Evolutionary conservation across 768 basidiomycete species (phyloP).

Genomic region (Candolleomyces eurysporus): DNA sequence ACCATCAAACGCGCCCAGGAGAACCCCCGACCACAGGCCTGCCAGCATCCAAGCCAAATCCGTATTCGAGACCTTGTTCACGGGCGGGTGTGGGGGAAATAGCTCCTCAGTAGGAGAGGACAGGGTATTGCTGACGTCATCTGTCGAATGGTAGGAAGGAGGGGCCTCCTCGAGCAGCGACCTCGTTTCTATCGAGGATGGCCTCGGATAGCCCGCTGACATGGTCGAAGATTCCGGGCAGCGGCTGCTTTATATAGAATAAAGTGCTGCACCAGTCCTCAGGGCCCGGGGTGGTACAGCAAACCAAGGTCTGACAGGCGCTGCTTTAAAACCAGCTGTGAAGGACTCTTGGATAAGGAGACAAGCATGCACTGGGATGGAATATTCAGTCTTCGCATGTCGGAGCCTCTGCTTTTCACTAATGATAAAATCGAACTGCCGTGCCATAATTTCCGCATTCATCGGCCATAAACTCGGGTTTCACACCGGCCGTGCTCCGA

Average conservation of each 20-base stretch:
- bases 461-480: conserved; percentile 35
- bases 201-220: conserved; percentile 39
- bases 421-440: conserved; percentile 20
- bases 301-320: neutral
- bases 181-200: conserved; percentile 49
- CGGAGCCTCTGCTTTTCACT: conserved; percentile 15
- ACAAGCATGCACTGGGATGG: conserved; percentile 32
- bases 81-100: conserved; percentile 24
- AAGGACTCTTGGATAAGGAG: conserved; percentile 20
- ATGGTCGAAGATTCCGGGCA: conserved; percentile 33
- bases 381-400: conserved; percentile 24
- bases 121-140: conserved; percentile 34
- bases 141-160: conserved; percentile 45
- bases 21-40: conserved; percentile 80
- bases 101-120: conserved; percentile 26
- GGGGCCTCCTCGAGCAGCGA: conserved; percentile 54
- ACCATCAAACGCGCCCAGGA: conserved; percentile 87
- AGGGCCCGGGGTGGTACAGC: conserved; percentile 2
- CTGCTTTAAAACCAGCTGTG: conserved; percentile 5
- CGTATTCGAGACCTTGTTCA: conserved; percentile 47
- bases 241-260: conserved; percentile 19
- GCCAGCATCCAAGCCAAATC: conserved; percentile 71
- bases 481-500: conserved; percentile 33
- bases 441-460: conserved; percentile 43
- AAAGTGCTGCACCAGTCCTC: conserved; percentile 17